phyloP scores from a whole-genome alignment of 202 grass and related monocot species.

The Setaria italica region DNA sequence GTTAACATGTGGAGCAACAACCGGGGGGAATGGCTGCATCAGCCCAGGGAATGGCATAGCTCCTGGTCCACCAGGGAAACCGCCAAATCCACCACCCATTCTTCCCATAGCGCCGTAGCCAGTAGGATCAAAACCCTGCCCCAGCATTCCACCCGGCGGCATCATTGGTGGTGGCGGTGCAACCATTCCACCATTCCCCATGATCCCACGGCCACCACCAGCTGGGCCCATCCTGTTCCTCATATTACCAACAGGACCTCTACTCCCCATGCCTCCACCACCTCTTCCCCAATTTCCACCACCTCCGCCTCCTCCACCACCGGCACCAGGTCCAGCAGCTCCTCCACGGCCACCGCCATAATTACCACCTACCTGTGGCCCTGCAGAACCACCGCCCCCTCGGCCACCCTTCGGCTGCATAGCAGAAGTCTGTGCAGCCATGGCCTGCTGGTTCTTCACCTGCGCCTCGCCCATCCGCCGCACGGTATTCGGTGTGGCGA shows the following conservation, averaged over 20 bases:
- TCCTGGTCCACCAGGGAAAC: slow-evolving; percentile 71
- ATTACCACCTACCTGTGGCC: slow-evolving; percentile 54
- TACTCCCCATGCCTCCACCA: slow-evolving; percentile 66
- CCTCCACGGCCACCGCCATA: slow-evolving; percentile 70
- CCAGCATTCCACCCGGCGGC: slow-evolving; percentile 63
- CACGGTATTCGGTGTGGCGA: slow-evolving; percentile 57
- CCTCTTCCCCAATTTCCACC: slow-evolving; percentile 65
- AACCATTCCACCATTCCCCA: slow-evolving; percentile 63
- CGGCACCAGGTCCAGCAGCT: slow-evolving; percentile 34
- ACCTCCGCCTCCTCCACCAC: slow-evolving; percentile 49
- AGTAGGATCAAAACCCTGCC: slow-evolving; percentile 71
- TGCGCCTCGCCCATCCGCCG: slow-evolving; percentile 71
- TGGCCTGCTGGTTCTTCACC: slow-evolving; percentile 71
- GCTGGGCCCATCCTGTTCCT: slow-evolving; percentile 63
- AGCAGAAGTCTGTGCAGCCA: slow-evolving; percentile 45
- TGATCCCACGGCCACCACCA: slow-evolving; percentile 54
- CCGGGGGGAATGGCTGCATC: slow-evolving; percentile 73
- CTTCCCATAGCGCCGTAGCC: slow-evolving; percentile 70
- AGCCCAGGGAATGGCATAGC: slow-evolving; percentile 64
- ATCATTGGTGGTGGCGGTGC: slow-evolving; percentile 62
- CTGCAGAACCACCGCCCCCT: slow-evolving; percentile 31
- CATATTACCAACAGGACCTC: slow-evolving; percentile 60
- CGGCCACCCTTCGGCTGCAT: slow-evolving; percentile 54
- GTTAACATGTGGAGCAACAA: slow-evolving; percentile 77
- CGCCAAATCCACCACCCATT: slow-evolving; percentile 73